Evolutionary conservation across 2,329 filamentous ascomycete genomes (phyloP).

Genomic region (Apiospora aurea): DNA sequence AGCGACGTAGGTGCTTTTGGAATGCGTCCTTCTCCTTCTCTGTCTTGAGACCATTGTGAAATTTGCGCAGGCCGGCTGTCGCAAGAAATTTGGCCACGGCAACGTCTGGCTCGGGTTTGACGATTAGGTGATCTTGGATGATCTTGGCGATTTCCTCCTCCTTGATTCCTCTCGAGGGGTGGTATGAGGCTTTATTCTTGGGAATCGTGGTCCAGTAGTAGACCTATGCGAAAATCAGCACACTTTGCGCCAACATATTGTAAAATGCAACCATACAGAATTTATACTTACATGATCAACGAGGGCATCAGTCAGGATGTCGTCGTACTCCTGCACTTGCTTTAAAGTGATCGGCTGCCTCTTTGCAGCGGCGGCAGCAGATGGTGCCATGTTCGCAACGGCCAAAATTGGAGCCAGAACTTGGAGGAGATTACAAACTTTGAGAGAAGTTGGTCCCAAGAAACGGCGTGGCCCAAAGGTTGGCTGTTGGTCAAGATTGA

Average conservation of each 20-base stretch:
- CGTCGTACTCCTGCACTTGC: slow-evolving; percentile 92
- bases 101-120: slow-evolving; percentile 73
- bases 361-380: slow-evolving; percentile 52
- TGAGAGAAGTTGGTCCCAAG: not conserved
- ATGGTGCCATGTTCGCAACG: slow-evolving; percentile 25
- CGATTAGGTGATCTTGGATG: slow-evolving; percentile 71
- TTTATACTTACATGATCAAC: slow-evolving; percentile 82
- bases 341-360: slow-evolving; percentile 82
- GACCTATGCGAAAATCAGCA: slow-evolving; percentile 61
- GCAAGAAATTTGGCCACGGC: slow-evolving; percentile 78
- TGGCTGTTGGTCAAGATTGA: slow-evolving; percentile 2
- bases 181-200: slow-evolving; percentile 90
- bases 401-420: not conserved
- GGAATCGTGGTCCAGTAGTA: slow-evolving; percentile 97
- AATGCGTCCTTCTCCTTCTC: slow-evolving; percentile 88
- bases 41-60: slow-evolving; percentile 70
- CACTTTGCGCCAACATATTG: slow-evolving; percentile 25
- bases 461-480: not conserved
- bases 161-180: slow-evolving; percentile 79
- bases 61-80: slow-evolving; percentile 77
- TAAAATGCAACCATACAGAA: not conserved
- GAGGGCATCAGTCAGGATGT: slow-evolving; percentile 92
- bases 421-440: not conserved
- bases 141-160: slow-evolving; percentile 68
- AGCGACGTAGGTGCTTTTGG: slow-evolving; percentile 82